Conservation (phyloP, 768 basidiomycete genomes). For the Lactarius vividus region DNA sequence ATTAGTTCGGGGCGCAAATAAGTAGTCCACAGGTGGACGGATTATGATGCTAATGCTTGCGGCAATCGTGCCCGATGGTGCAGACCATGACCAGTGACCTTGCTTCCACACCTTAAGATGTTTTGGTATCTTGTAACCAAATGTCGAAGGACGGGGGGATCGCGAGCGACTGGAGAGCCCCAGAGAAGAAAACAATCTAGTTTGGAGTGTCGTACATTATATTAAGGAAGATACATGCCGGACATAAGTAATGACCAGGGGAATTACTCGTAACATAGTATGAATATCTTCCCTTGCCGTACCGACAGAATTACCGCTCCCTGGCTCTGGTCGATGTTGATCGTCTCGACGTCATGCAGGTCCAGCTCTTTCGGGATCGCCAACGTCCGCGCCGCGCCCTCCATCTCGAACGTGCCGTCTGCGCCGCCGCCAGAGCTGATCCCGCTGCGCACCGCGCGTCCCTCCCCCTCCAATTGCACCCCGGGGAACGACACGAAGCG, state of each 20-base stretch:
- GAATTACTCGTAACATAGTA: conserved; percentile 56
- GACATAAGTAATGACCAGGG: neutral
- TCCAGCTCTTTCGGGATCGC: conserved; percentile 64
- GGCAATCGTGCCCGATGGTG: neutral
- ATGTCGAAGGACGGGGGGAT: too few species aligned
- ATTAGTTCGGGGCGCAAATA: too few species aligned
- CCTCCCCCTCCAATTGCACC: conserved; percentile 39
- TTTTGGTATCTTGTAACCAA: too few species aligned
- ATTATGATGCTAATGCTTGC: too few species aligned
- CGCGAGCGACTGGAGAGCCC: too few species aligned
- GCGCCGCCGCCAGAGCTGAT: conserved; percentile 16
- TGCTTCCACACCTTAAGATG: neutral
- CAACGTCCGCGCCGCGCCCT: conserved; percentile 51
- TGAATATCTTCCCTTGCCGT: conserved; percentile 67
- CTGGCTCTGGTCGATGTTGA: conserved; percentile 76
- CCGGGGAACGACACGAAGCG: conserved; percentile 73
- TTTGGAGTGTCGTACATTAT: neutral
- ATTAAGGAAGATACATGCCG: neutral
- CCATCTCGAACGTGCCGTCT: conserved; percentile 40
- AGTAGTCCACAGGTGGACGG: too few species aligned
- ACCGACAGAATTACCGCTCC: conserved; percentile 70
- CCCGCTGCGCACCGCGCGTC: conserved; percentile 23
- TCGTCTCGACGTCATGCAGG: conserved; percentile 64
- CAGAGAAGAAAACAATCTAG: neutral
- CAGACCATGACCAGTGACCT: neutral